Conservation (phyloP, 1,284 basidiomycete genomes). For the Trametes pubescens region DNA sequence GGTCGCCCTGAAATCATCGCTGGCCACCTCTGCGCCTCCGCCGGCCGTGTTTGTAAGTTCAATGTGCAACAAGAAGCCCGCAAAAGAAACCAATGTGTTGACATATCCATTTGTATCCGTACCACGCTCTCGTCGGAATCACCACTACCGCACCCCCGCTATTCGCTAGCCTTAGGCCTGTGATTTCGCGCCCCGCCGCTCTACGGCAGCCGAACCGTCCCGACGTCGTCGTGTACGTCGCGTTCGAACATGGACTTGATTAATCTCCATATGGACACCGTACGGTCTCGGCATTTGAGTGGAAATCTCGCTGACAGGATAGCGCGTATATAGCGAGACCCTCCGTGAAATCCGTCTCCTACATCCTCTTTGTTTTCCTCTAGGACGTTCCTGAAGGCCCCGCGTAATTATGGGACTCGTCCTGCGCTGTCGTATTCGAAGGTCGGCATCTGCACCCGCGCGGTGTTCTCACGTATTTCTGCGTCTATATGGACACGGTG, state of each 20-base stretch:
- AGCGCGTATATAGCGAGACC: neutral
- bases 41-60: neutral
- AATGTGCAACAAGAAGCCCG: conserved; percentile 5
- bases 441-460: neutral
- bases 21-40: neutral
- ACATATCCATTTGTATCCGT: conserved; percentile 4
- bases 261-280: neutral
- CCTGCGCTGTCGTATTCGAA: neutral
- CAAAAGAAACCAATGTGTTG: conserved; percentile 1
- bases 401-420: neutral
- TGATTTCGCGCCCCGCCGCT: conserved; percentile 2
- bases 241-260: neutral
- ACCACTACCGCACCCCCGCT: neutral
- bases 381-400: neutral
- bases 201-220: neutral
- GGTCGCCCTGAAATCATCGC: neutral
- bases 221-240: neutral
- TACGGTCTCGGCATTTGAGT: conserved; percentile 11
- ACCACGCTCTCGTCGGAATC: neutral
- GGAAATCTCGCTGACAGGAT: neutral
- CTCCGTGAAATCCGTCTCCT: neutral
- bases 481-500: conserved; percentile 1
- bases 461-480: neutral
- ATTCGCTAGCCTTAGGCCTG: conserved; percentile 2
- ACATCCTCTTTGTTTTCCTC: too few species aligned